Base-by-base conservation (phyloP, 495 filamentous ascomycete genomes). In the Apiosordaria backusii region DNA sequence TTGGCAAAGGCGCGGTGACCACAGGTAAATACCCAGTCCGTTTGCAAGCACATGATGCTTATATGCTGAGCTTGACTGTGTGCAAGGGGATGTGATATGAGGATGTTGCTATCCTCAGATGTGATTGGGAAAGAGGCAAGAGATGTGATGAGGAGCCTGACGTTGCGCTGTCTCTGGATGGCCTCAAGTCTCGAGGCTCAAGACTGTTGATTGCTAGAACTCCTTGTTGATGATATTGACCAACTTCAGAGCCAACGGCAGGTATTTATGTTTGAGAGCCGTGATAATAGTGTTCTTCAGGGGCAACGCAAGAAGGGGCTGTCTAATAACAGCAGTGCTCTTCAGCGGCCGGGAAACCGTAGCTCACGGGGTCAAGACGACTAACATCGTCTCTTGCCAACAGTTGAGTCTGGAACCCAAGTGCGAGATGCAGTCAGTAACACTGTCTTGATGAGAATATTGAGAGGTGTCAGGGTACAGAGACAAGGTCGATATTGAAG, bases 21-120 rank as follows among this genome's bases (percentile, higher is more conserved):
- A 45, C 74, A 72, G 60, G 64, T 66, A n/a, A 71, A 76, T 53
- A 76, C 68, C 24, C 55, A 76, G 66, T 71, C 69, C 50, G 70
- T 65, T 50, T 75, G 67, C 21, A 64, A 5, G 52, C 73, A 75
- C 71, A 73, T 73, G 45, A 15, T 68, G 18, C 4, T 22, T 52
- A 13, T 26, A 21, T 27, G 21, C 18, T 50, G 61, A 29, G n/a
- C 0, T 18, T 23, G 13, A 10, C 22, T 53, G 35, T 29, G 45
- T 16, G 4, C 15, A 52, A 52, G 9, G 5, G 9, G 53, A 57
- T 9, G 19, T 5, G 18, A 23, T 55, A 24, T 55, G 52, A 3
- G 21, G 18, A 21, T 55, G 52, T 55, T 55, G 52, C 35, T 15
- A n/a, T 45, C 35, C 5, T 1, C 10, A 15, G 9, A 13, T 7